Percentiles rank a stretch among this genome's conserved stretches.
phyloP scores from a whole-genome alignment of 371 early-diverging fungal species.

The Smittium mucronatum region DNA sequence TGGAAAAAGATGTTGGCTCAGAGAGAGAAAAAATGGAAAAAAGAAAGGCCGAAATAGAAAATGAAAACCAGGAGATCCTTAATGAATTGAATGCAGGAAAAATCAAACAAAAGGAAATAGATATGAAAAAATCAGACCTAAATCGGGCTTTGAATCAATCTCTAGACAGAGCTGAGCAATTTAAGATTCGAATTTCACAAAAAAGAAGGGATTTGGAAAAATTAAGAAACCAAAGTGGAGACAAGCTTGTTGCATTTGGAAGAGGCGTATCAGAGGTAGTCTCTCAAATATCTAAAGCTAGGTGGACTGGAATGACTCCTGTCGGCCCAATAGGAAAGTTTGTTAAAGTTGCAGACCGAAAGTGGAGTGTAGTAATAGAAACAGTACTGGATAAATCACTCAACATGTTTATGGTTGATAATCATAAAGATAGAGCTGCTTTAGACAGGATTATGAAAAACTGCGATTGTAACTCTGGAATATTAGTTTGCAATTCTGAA shows the following conservation, averaged over 20 bases:
- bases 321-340: constrained; percentile 75
- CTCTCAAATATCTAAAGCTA: constrained; percentile 40
- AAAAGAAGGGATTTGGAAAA: constrained; percentile 19
- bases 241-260: constrained; percentile 63
- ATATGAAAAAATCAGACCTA: constrained; percentile 16
- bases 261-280: constrained; percentile 50
- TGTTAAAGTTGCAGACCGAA: constrained; percentile 46
- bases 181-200: constrained; percentile 15
- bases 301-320: constrained; percentile 48
- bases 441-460: constrained; percentile 39
- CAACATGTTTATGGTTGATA: constrained; percentile 63
- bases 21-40: constrained; percentile 33
- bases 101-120: constrained; percentile 17
- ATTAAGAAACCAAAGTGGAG: constrained; percentile 40
- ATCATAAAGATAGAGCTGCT: constrained; percentile 46
- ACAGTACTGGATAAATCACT: constrained; percentile 49
- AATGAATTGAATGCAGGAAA: constrained; percentile 14
- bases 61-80: constrained; percentile 14
- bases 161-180: constrained; percentile 13
- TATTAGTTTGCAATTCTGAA: constrained; percentile 48
- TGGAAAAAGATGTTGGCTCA: constrained; percentile 24
- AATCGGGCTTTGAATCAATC: constrained; percentile 11
- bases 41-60: constrained; percentile 17
- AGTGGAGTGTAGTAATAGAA: constrained; percentile 57
- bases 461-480: constrained; percentile 36